Conservation (phyloP, 106 monocot species). For the Dendrobium officinale region DNA sequence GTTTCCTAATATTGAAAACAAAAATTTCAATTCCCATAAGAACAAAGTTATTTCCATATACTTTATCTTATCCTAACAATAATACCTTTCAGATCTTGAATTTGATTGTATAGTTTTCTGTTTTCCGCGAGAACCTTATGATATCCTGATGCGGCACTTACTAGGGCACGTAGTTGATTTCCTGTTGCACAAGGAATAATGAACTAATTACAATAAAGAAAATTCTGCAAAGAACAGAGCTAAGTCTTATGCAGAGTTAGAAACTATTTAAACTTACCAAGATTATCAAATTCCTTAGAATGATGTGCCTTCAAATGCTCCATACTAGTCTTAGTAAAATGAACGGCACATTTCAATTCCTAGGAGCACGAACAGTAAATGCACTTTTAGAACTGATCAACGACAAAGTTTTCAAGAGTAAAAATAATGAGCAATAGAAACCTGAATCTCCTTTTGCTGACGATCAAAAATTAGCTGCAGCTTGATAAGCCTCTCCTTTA, state of each 20-base stretch:
- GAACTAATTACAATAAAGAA: background rate
- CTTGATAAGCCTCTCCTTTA: slow-evolving; percentile 23
- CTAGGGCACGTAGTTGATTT: slow-evolving; percentile 43
- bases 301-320: slow-evolving; percentile 52
- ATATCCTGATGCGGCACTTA: slow-evolving; percentile 74
- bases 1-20: slow-evolving; percentile 39
- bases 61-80: background rate
- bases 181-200: slow-evolving; percentile 27
- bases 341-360: slow-evolving; percentile 57
- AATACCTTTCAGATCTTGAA: slow-evolving; percentile 91
- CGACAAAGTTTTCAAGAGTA: background rate
- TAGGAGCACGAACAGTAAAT: slow-evolving; percentile 1
- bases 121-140: slow-evolving; percentile 89
- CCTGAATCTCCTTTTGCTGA: slow-evolving; percentile 73
- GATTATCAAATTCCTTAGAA: slow-evolving; percentile 50
- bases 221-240: background rate
- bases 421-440: slow-evolving; percentile 7
- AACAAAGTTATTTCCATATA: background rate
- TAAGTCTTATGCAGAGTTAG: background rate
- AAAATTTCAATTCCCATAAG: background rate
- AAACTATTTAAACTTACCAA: slow-evolving; percentile 32
- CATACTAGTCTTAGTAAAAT: slow-evolving; percentile 41
- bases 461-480: slow-evolving; percentile 31
- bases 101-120: slow-evolving; percentile 81
- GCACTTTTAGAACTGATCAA: background rate